Base-by-base conservation (phyloP, 768 basidiomycete genomes). In the Boletus patriciae region DNA sequence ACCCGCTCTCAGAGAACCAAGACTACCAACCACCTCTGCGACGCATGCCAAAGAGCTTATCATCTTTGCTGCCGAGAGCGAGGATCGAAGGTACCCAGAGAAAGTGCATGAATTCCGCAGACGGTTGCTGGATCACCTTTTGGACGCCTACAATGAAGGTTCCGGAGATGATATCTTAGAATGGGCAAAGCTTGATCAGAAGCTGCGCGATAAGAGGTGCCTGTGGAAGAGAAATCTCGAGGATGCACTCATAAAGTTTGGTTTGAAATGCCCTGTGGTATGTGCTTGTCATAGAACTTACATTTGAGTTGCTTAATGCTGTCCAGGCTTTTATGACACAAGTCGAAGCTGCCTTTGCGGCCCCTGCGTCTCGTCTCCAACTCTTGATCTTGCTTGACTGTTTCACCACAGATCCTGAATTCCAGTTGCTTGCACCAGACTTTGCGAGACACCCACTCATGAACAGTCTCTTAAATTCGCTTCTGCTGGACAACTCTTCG, bases 171-270 rank as follows among this genome's bases (percentile, higher is more conserved):
- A 93, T 66, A 78, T 85, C 31, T 66, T 93, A 36, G 91, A 92
- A 63, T 87, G 86, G 83, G 85, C 85, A 15, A 82, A 79, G 42
- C 72, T 91, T 52, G 82, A 86, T 64, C 77, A 79, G 59, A 80
- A 79, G 23, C 82, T 90, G 63, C 79, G 85, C 49, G 80, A 82
- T 52, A 80, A 77, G 65, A 77, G 80, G 61, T 76, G 78, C 15
- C 75, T 80, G 27, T 94, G 91, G 91, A 92, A 91, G 71, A 71
- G 74, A 29, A 94, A 90, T 67, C 74, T 94, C 57, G 89, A 92
- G 67, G 86, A 89, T 62, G 79, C 89, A 19, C 76, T 93, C 41
- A 76, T 90, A 40, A 79, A 75, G 50, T 87, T 83, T 65, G 90
- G 85, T 46, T 67, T 83, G 55, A 78, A 83, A 61, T 71, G 77